phyloP scores from a whole-genome alignment of 2,329 filamentous ascomycete genomes.

The Aspergillus pseudonomiae region DNA sequence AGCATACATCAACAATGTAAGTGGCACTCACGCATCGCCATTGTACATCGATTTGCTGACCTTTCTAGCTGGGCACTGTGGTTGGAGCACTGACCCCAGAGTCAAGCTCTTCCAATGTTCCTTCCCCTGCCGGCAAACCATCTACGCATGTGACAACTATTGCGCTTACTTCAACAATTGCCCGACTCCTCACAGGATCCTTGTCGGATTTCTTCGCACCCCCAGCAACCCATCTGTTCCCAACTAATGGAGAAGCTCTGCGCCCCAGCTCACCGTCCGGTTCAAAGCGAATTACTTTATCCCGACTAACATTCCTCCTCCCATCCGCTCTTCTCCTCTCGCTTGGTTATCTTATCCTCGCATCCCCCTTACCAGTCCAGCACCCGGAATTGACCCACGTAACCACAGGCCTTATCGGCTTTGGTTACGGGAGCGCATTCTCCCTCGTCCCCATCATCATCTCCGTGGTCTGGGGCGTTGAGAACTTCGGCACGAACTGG shows the following conservation, averaged over 20 bases:
- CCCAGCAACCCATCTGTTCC: constrained; percentile 62
- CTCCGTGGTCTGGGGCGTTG: constrained; percentile 96
- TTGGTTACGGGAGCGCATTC: constrained; percentile 92
- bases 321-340: constrained; percentile 74
- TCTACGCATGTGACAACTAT: constrained; percentile 89
- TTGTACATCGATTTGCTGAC: not conserved
- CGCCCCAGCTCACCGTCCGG: constrained; percentile 37
- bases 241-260: constrained; percentile 51
- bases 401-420: constrained; percentile 80
- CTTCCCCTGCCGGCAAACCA: constrained; percentile 63
- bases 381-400: constrained; percentile 81
- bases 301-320: constrained; percentile 78
- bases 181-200: constrained; percentile 84
- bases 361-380: constrained; percentile 76
- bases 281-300: constrained; percentile 59
- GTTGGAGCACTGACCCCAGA: constrained; percentile 78
- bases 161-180: constrained; percentile 85
- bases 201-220: constrained; percentile 85
- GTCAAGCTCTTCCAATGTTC: constrained; percentile 55
- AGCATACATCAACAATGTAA: constrained; percentile 89
- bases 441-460: constrained; percentile 88
- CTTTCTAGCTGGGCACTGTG: constrained; percentile 72
- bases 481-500: constrained; percentile 99
- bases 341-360: constrained; percentile 74
- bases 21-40: constrained; percentile 9